These are phyloP conservation scores for Dioszegia aurantiaca DNA, from an alignment of 768 basidiomycete species.

Conservation along the genomic window DNA sequence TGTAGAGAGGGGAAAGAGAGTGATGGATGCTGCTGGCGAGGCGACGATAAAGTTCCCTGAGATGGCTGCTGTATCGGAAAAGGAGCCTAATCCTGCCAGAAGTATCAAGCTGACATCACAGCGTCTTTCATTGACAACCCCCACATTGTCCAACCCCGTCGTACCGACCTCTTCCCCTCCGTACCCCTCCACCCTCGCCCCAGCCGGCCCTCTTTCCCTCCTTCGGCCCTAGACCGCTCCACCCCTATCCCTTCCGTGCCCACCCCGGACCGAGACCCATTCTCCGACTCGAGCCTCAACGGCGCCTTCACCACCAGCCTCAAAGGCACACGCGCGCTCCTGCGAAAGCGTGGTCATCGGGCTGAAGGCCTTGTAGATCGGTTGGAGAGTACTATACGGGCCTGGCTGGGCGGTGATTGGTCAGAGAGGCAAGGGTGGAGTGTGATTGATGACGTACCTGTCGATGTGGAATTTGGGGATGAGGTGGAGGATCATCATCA, in stretches of 20 bases:
- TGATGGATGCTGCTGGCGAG: no score
- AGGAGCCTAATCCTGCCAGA: no score
- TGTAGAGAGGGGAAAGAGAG: no score
- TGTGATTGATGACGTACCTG: slow-evolving; percentile 22
- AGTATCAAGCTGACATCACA: slow-evolving; percentile 16
- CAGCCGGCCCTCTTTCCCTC: slow-evolving; percentile 33
- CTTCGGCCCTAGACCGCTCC: slow-evolving; percentile 25
- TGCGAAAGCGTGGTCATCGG: slow-evolving; percentile 40
- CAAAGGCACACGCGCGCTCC: slow-evolving; percentile 44
- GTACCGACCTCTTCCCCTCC: slow-evolving; percentile 41
- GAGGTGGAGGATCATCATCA: neutral
- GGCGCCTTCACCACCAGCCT: slow-evolving; percentile 43
- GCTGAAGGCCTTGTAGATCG: slow-evolving; percentile 37
- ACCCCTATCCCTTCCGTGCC: slow-evolving; percentile 28
- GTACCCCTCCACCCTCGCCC: slow-evolving; percentile 34
- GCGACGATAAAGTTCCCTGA: no score
- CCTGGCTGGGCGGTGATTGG: slow-evolving; percentile 37
- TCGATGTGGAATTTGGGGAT: slow-evolving; percentile 9
- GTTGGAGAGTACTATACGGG: slow-evolving; percentile 37
- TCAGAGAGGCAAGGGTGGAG: slow-evolving; percentile 13
- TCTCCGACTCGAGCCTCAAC: slow-evolving; percentile 27
- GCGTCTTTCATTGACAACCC: slow-evolving; percentile 47
- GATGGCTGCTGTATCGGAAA: no score
- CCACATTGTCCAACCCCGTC: slow-evolving; percentile 36
- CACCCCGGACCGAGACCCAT: slow-evolving; percentile 17